Base-by-base conservation (phyloP, 192 early-diverging fungal genomes). In the Dissophora globulifera region DNA sequence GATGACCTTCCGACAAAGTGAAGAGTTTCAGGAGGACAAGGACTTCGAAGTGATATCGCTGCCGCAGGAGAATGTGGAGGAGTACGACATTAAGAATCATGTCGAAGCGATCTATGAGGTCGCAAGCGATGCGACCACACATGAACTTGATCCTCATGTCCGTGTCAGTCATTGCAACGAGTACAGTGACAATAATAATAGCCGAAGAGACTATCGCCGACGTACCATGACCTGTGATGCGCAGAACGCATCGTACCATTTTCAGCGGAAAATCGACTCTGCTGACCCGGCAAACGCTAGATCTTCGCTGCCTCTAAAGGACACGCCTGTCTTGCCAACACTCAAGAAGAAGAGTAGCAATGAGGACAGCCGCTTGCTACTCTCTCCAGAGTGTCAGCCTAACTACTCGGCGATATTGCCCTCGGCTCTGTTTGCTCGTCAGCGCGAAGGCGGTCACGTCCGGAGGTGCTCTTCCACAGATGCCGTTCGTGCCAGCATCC, bases 401-500 rank as follows among this genome's bases (percentile, higher is more conserved):
- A 74, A 72, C 48, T 45, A 51, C 12, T 22, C 59, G 3, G 53
- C 57, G 3, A 62, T n/a, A n/a, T n/a, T 62, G 59, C 69, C 69
- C 12, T 71, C 69, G 5, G 38, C 51, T 8, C 52, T 71, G 6
- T 62, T 57, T 57, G 59, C 69, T 3, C 56, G 62, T 3, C 56
- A 64, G 8, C 62, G 50, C 0, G 62, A 51, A 27, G 63, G 51
- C 2, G 29, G 33, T 46, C 72, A 76, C 60, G 63, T 76, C 1
- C 63, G 72, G 2, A 43, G 72, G 42, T 76, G 72, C 32, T 67
- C 72, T 4, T 76, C 72, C 13, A 76, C 57, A 6, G 72, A 76
- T n/a, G 58, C 55, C 2, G 47, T 76, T 30, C 52, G 69, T 2
- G 17, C 42, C 25, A 61, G 59, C 48, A 29, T 53, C n/a, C 48